phyloP scores from a whole-genome alignment of 164 flowering plant genomes.

The Echeveria elegans region DNA sequence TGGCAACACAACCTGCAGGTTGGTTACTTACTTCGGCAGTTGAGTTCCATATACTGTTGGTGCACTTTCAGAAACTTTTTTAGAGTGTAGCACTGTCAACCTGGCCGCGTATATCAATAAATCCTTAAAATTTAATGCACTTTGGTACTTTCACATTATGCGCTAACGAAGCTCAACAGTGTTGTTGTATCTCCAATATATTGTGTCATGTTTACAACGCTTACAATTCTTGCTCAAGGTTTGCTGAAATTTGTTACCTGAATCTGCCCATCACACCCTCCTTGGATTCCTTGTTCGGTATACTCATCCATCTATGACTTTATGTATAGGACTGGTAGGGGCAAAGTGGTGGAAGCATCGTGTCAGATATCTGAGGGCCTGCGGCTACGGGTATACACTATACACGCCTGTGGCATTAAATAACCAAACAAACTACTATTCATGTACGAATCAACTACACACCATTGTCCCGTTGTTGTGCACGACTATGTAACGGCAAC shows the following conservation, averaged over 20 bases:
- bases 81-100: not conserved
- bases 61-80: not conserved
- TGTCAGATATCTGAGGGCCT: slow-evolving; percentile 71
- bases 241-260: not conserved
- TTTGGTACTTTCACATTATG: not conserved
- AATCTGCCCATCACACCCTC: no score
- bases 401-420: no score
- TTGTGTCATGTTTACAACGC: slow-evolving; percentile 91
- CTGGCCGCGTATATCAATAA: not conserved
- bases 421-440: not conserved
- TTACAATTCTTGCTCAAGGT: slow-evolving; percentile 90
- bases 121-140: not conserved
- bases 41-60: slow-evolving; percentile 48
- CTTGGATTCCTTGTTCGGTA: not conserved
- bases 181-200: slow-evolving; percentile 58
- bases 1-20: no score
- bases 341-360: slow-evolving; percentile 47
- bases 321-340: slow-evolving; percentile 72
- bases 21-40: no score
- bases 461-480: slow-evolving; percentile 48
- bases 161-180: not conserved
- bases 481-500: slow-evolving; percentile 45
- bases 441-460: slow-evolving; percentile 23
- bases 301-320: not conserved
- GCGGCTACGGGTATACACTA: no score